Evolutionary conservation across 176 grass and related monocot species (phyloP), one percentile per base, ranked within the genome.

Genomic region (Musa schizocarpa): DNA sequence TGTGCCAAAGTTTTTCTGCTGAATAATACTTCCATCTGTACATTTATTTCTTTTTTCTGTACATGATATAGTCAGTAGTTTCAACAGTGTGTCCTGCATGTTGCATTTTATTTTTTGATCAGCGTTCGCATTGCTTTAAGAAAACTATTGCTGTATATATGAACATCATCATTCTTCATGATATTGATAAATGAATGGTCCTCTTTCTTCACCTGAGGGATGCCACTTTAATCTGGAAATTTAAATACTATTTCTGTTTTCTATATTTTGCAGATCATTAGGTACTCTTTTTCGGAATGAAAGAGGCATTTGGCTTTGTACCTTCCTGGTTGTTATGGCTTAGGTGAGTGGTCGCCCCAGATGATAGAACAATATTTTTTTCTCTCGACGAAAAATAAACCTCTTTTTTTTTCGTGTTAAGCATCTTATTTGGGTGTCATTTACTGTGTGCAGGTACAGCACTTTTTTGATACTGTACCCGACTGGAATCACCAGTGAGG

Each of bases 201-300:
- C 29, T 34, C 3, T 34, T 34, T 34, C 29, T 34, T 34, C 29
- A 34, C 29, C 29, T 34, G 29, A 34, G 29, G 29, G 29, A 34
- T 34, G 29, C 29, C 29, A 4, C 10, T 57, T 11, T 3, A 57
- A 57, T 57, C 2, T 57, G 8, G 56, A 19, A 59, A 59, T n/a
- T 59, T 1, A n/a, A 65, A 11, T 65, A 24, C 23, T 24, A 11
- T 65, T 24, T 25, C 23, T 65, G 20, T 43, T 55, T 74, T 17
- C 22, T 55, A 0, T 65, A 0, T 5, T 22, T 76, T 85, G 77
- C 53, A 99, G 95, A 92, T 89, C 19, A 88, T 94, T 62, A 91
- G 95, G 73, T 99, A 99, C 69, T 89, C 95, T 10, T 99, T 83
- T 99, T 99, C 77, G 88, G 91, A 11, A 74, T 89, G 86, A 99